Conservation (phyloP, 1,284 basidiomycete genomes). For the Cutaneotrichosporon mucoides region DNA sequence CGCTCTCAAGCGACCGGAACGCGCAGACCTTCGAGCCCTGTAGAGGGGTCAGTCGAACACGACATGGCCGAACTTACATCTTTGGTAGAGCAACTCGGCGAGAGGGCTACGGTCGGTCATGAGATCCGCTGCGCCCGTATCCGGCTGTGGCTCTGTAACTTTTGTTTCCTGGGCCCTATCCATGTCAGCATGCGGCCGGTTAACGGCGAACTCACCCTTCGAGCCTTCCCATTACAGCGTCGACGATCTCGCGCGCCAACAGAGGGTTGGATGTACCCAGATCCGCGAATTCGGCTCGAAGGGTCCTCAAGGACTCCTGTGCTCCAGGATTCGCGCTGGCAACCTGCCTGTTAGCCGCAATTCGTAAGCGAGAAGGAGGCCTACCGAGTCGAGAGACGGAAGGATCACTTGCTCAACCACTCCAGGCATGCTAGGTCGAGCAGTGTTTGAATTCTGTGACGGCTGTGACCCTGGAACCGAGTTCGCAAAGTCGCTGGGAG, state of each 20-base stretch:
- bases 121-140: conserved; percentile 8
- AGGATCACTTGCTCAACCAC: too few relatives aligned
- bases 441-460: too few relatives aligned
- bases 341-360: too few relatives aligned
- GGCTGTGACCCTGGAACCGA: too few relatives aligned
- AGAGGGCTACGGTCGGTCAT: conserved; percentile 61
- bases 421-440: too few relatives aligned
- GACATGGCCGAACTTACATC: conserved; percentile 53
- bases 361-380: too few relatives aligned
- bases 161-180: not conserved
- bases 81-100: conserved; percentile 86
- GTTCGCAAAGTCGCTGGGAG: too few relatives aligned
- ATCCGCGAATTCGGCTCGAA: not conserved
- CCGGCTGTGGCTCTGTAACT: not conserved
- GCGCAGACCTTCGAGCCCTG: conserved; percentile 11
- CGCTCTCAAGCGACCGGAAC: not conserved
- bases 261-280: not conserved
- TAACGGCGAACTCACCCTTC: not conserved
- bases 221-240: not conserved
- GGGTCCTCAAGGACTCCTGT: too few relatives aligned
- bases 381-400: too few relatives aligned
- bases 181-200: not conserved
- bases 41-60: not conserved
- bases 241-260: conserved; percentile 1
- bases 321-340: too few relatives aligned